Conservation (phyloP, 2,329 filamentous ascomycete species). For the Trichothecium roseum region DNA sequence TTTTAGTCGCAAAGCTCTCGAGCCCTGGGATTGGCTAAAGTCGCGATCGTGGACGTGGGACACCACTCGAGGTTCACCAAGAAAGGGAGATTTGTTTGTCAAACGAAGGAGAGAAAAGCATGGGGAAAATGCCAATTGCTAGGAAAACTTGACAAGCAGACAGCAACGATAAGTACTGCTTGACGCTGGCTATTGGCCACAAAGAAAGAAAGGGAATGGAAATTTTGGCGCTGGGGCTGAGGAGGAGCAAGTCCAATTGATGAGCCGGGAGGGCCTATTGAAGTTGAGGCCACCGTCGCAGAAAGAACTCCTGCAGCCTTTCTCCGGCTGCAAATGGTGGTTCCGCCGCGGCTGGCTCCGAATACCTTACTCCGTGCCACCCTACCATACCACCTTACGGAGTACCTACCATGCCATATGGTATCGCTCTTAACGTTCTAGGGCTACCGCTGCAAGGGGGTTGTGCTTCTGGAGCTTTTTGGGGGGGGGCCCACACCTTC, state of each 20-base stretch:
- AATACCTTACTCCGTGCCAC: too few species aligned
- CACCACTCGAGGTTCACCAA: background rate
- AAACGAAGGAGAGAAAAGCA: background rate
- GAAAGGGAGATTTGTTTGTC: background rate
- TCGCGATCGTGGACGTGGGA: too few species aligned
- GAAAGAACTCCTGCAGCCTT: background rate
- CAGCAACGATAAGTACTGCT: background rate
- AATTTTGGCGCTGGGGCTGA: constrained; percentile 1
- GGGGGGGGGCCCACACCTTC: too few species aligned
- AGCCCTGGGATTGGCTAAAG: background rate
- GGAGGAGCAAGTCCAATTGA: constrained; percentile 1
- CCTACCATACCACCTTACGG: too few species aligned
- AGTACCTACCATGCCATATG: too few species aligned
- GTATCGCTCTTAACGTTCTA: too few species aligned
- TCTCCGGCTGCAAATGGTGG: too few species aligned
- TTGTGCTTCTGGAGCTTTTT: too few species aligned
- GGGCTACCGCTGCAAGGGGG: too few species aligned
- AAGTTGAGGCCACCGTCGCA: constrained; percentile 26
- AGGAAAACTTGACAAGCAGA: background rate
- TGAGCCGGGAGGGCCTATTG: constrained; percentile 2
- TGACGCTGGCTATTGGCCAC: too few species aligned
- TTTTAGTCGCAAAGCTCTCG: background rate
- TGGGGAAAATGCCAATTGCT: background rate
- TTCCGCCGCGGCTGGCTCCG: constrained; percentile 1
- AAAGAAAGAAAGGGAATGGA: background rate